These are phyloP conservation scores for Phialophora chinensis DNA, from an alignment of 2,329 filamentous ascomycete species.

Conservation along the genomic window DNA sequence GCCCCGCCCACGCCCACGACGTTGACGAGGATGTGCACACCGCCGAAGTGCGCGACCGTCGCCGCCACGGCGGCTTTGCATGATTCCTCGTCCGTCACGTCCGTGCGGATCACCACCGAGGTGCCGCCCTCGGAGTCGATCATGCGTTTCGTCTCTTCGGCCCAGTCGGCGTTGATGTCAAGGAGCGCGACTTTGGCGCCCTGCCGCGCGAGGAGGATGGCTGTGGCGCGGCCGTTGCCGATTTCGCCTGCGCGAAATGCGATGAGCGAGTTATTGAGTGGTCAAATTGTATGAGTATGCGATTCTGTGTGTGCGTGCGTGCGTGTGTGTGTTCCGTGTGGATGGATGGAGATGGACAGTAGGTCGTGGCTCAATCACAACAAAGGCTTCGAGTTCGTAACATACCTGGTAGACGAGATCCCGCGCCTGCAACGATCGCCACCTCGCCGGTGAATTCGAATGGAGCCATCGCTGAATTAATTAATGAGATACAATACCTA, in stretches of 20 bases:
- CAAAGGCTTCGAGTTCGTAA: background rate
- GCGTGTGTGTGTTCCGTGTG: background rate
- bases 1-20: constrained; percentile 47
- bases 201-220: constrained; percentile 21
- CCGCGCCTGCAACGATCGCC: constrained; percentile 16
- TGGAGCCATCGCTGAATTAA: background rate
- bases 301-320: background rate
- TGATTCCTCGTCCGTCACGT: constrained; percentile 20
- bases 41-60: constrained; percentile 22
- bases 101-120: constrained; percentile 4
- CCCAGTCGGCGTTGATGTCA: constrained; percentile 17
- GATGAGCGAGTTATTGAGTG: too few relatives aligned
- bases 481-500: background rate
- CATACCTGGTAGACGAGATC: background rate
- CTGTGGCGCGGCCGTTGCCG: constrained; percentile 24
- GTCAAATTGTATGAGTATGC: background rate
- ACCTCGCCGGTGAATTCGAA: constrained; percentile 24
- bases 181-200: constrained; percentile 24
- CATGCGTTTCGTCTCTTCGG: constrained; percentile 20
- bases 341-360: background rate
- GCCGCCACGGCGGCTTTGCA: constrained; percentile 16
- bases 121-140: constrained; percentile 17
- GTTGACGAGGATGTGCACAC: constrained; percentile 25
- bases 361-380: background rate
- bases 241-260: constrained; percentile 10